Evolutionary conservation across 192 early-diverging fungal genomes (phyloP), one percentile per base, ranked within the genome.

Genomic region (Gaertneriomyces semiglobifer): DNA sequence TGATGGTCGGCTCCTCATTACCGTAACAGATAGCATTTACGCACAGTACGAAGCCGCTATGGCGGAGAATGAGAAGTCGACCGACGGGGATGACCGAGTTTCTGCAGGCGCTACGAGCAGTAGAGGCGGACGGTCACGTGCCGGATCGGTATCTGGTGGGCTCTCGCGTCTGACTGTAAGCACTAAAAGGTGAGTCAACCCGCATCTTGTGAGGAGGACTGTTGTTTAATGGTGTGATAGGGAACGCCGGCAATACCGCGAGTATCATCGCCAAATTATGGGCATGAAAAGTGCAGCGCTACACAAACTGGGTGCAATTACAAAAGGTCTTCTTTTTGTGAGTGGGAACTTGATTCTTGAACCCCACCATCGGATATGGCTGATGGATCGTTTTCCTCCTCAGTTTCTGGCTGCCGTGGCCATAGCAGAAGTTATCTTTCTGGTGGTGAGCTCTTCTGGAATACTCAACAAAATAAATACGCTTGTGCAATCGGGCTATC

Each of bases 341-440:
- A 33, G 25, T 33, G 25, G 25, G 25, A 18, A 1, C 48, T n/a
- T 18, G 48, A 50, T 18, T 56, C 20, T 1, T 4, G 10, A 11
- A 25, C 10, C n/a, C 20, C n/a, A n/a, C 10, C n/a, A 12, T 16
- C 19, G 16, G 44, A 43, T 62, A 20, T 33, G 7, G 55, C 11
- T 57, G 11, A 12, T 25, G n/a, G 55, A 20, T n/a, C 11, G n/a
- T 11, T 25, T 14, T 46, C 18, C 18, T 62, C 5, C 6, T 0
- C 54, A 57, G 54, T 38, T 66, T 56, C 54, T 66, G 12, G 39
- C 44, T 16, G 53, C 20, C 0, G 54, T 57, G 7, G 64, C 44
- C 14, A 33, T 66, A 57, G 64, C 41, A 7, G 64, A 66, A 25
- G 54, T 66, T 42, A 16, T 54, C 12, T 66, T 57, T 66, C 25